phyloP scores from a whole-genome alignment of 192 early-diverging fungal genomes.

The Podila clonocystis region DNA sequence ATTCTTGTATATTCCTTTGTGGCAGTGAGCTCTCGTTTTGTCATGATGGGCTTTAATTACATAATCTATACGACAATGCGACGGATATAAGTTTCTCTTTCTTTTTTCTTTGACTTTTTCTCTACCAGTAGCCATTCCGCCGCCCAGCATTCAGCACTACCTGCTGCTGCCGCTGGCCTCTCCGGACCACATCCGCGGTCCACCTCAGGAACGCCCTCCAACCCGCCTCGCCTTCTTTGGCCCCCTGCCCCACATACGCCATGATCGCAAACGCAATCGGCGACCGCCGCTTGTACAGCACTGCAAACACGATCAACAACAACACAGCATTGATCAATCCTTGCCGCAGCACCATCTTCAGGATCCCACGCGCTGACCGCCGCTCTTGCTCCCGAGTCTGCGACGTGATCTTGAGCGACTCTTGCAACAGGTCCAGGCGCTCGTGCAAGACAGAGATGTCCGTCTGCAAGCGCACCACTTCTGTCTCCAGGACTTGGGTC shows the following conservation, averaged over 20 bases:
- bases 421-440: conserved; percentile 37
- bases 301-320: conserved; percentile 43
- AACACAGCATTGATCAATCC: conserved; percentile 42
- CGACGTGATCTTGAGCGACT: conserved; percentile 38
- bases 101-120: background rate
- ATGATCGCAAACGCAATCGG: conserved; percentile 49
- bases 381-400: conserved; percentile 26
- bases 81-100: no score
- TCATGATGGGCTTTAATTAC: no score
- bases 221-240: conserved; percentile 36
- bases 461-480: conserved; percentile 32
- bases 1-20: no score
- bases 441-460: conserved; percentile 47
- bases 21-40: no score
- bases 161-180: conserved; percentile 18
- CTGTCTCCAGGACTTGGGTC: conserved; percentile 21
- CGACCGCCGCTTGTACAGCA: conserved; percentile 38
- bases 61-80: no score
- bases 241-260: conserved; percentile 32
- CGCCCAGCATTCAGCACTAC: conserved; percentile 32
- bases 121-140: conserved; percentile 45
- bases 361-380: conserved; percentile 28
- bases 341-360: conserved; percentile 35
- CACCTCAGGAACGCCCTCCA: conserved; percentile 44
- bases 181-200: conserved; percentile 16